Base-by-base conservation (phyloP, 2,329 filamentous ascomycete species). In the Talaromyces sp. region DNA sequence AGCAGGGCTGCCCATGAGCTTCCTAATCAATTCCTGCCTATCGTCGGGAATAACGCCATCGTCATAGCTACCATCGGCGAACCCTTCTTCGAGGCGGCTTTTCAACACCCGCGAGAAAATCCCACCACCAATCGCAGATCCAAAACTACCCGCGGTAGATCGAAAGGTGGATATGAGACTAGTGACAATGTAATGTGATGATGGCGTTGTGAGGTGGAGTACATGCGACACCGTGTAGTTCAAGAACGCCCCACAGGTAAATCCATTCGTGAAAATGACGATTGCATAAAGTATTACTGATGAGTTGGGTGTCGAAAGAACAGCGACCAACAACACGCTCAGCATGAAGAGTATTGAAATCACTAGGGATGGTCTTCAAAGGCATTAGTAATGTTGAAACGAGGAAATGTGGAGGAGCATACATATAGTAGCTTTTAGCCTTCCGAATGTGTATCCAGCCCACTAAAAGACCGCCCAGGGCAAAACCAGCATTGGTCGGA, bases 191-290 rank as follows among this genome's bases (percentile, higher is more conserved):
- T 89, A 91, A 65, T 92, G 88, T 1, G 85, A 84, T 6, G 83
- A 79, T 0, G 82, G 78, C 0, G 78, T 76, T 0, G 87, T 88
- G 5, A 93, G 78, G 69, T 94, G 88, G 4, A 95, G 79, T 5
- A 92, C 71, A 66, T 95, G 91, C 0, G 89, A 89, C 2, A 95
- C 80, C 0, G 87, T 89, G 73, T 95, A 95, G 71, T 93, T 94
- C 58, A 93, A 75, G 5, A 83, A 80, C 0, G 88, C 85, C 11
- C 90, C 90, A 0, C 87, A 88, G 61, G 81, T 81, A 43, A 91
- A 77, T 0, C 90, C 91, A 67, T 92, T 91, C 46, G 81, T 48
- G 66, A 91, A 86, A 1, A 90, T 80, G 15, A 82, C 72, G 4
- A 78, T 61, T 6, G 91, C 70, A 64, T 88, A 89, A 0, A 81